Evolutionary conservation across 345 rosid genomes (phyloP).

Genomic region (Aquilaria sinensis): DNA sequence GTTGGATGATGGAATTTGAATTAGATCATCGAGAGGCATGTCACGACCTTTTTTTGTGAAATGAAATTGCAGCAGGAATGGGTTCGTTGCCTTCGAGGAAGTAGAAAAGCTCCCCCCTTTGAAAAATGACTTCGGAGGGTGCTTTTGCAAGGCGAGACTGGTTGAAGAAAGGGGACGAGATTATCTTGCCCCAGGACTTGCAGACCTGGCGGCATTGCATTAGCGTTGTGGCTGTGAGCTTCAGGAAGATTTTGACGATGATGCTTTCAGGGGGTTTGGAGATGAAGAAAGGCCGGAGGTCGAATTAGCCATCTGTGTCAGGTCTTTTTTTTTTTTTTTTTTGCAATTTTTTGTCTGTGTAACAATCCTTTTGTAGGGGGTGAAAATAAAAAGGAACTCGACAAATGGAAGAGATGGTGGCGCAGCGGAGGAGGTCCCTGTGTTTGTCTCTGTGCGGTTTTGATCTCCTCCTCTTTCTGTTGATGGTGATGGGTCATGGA

Average conservation of each 20-base stretch:
- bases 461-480: too few relatives aligned
- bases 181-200: background rate
- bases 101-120: background rate
- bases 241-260: background rate
- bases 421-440: too few relatives aligned
- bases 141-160: background rate
- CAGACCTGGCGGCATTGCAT: background rate
- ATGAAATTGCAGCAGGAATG: background rate
- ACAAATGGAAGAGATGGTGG: too few relatives aligned
- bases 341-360: too few relatives aligned
- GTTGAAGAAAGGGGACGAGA: background rate
- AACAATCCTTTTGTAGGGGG: too few relatives aligned
- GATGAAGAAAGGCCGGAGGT: background rate
- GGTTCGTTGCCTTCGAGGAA: background rate
- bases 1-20: slow-evolving; percentile 31
- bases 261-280: background rate
- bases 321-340: too few relatives aligned
- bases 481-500: too few relatives aligned
- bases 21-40: background rate
- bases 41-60: background rate
- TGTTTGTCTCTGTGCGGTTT: too few relatives aligned
- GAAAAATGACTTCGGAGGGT: background rate
- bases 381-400: too few relatives aligned
- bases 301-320: too few relatives aligned
- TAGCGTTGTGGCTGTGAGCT: background rate